Evolutionary conservation across 257 asterid genomes (phyloP), one percentile per base, ranked within the genome.

Genomic region (Solanum pennellii): DNA sequence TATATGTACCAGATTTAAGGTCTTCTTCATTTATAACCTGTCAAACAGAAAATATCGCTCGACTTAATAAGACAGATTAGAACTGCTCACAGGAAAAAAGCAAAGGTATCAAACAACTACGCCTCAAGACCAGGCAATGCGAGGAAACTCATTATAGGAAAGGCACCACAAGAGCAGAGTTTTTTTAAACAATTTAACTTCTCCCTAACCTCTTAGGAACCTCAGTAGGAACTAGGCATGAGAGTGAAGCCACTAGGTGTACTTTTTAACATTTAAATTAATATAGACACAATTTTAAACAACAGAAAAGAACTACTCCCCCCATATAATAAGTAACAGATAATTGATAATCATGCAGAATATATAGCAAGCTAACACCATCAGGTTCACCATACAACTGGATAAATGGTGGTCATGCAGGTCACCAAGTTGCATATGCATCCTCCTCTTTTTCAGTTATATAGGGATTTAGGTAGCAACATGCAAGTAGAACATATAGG

Each of bases 11-110:
- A 89, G 97, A 90, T 87, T 65, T 88, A 84, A 97, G 74, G 92
- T 97, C 98, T 87, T 94, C 98, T 89, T 94, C 96, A 68, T 89
- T 87, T 69, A 97, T 77, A 62, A 88, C 97, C 99, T 96, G 97
- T 71, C 85, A 85, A 91, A 68, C 39, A 59, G 74, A 44, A 87
- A 71, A 65, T 77, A 86, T 80, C 76, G 2, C 88, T 72, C 0
- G 18, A 39, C 83, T 73, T 52, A 49, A 73, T 72, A 35, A 65
- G 77, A 60, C 18, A 65, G 59, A 72, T 41, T 71, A 82, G 84
- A 74, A 82, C 35, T 80, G 85, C 31, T 49, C 69, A 18, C 45
- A 31, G 12, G 9, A 82, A 12, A 76, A 25, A 29, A 27, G 66
- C 71, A 29, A 82, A 31, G 5, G 44, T 20, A 31, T 45, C 31